Evolutionary conservation across 805 yeast genomes (phyloP).

Genomic region (Metschnikowia peoriensis): DNA sequence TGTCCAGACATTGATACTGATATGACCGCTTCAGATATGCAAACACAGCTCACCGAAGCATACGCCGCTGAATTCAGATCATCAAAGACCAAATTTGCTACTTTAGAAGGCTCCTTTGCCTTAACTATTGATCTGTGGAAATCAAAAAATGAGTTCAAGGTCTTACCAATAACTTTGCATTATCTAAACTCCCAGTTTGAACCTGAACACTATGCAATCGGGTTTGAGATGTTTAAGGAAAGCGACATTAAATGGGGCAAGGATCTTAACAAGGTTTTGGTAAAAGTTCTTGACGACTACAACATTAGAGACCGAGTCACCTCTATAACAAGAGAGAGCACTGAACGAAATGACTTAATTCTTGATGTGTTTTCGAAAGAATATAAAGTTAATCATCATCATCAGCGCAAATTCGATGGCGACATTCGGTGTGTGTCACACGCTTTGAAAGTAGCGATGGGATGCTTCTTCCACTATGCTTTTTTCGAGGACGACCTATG

Average conservation of each 20-base stretch:
- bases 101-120: neutral
- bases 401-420: too few relatives aligned
- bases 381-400: too few relatives aligned
- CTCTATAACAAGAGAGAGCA: neutral
- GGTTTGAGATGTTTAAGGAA: neutral
- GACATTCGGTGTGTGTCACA: too few relatives aligned
- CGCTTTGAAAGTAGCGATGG: too few relatives aligned
- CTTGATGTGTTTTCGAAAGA: too few relatives aligned
- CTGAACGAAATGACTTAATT: too few relatives aligned
- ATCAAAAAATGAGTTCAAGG: neutral
- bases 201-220: neutral
- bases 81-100: neutral
- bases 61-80: neutral
- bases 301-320: neutral
- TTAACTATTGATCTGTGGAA: neutral
- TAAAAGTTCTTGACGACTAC: neutral
- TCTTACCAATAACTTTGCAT: neutral
- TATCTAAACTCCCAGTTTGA: neutral
- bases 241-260: too few relatives aligned
- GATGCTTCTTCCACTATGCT: too few relatives aligned
- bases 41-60: neutral
- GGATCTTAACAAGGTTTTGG: neutral
- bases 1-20: too few relatives aligned
- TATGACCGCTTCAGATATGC: neutral
- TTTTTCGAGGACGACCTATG: too few relatives aligned